Percentiles rank a stretch among this genome's conserved stretches.
Conservation (phyloP, 345 rosid species). For the Rhizophora mangle region DNA sequence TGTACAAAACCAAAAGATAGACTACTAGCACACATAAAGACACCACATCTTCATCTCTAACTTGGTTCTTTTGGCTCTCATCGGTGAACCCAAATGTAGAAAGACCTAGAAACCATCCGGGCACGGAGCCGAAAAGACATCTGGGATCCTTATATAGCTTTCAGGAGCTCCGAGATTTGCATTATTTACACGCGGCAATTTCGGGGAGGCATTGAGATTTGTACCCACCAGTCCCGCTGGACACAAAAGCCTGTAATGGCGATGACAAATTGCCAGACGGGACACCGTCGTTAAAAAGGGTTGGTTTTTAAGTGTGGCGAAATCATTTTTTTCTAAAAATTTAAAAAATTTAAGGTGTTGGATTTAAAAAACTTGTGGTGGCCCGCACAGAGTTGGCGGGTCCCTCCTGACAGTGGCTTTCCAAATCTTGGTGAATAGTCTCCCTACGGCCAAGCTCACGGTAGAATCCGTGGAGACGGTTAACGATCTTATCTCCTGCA, state of each 20-base stretch:
- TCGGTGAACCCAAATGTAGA: too few relatives aligned
- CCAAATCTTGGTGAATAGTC: constrained; percentile 82
- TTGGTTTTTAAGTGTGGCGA: background rate
- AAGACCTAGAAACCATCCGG: constrained; percentile 10
- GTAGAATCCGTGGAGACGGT: constrained; percentile 90
- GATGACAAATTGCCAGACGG: constrained; percentile 25
- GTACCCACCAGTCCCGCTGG: constrained; percentile 17
- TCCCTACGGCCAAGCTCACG: constrained; percentile 82
- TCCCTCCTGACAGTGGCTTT: constrained; percentile 95
- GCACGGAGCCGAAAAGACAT: background rate
- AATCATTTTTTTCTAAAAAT: too few relatives aligned
- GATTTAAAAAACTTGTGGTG: constrained; percentile 1
- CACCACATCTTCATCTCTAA: too few relatives aligned
- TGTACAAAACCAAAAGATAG: too few relatives aligned
- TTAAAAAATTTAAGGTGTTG: too few relatives aligned
- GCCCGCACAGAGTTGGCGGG: constrained; percentile 57
- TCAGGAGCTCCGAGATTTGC: constrained; percentile 16
- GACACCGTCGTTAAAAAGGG: constrained; percentile 5
- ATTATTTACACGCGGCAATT: constrained; percentile 14
- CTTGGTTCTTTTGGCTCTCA: too few relatives aligned
- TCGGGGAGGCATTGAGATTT: constrained; percentile 16
- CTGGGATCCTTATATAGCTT: constrained; percentile 1
- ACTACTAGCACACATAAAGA: too few relatives aligned
- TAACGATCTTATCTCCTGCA: constrained; percentile 76
- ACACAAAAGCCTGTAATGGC: constrained; percentile 1